phyloP scores from a whole-genome alignment of 441 rosid species.

The Adansonia grandidieri region DNA sequence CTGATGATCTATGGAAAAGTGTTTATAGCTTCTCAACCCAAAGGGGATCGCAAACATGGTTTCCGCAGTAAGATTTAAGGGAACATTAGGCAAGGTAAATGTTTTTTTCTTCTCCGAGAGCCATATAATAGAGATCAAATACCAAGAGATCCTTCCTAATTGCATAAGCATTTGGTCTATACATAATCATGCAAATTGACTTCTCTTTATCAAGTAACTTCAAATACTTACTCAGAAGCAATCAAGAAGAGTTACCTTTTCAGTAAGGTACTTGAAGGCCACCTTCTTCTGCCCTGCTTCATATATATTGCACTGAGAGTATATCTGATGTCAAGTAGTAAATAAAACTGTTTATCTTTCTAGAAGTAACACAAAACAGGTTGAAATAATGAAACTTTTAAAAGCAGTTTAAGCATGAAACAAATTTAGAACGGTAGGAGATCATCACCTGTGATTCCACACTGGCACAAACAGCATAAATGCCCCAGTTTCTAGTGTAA shows the following conservation, averaged over 20 bases:
- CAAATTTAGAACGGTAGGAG: constrained; percentile 10
- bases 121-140: background rate
- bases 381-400: background rate
- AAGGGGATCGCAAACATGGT: background rate
- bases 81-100: background rate
- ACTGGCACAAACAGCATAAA: constrained; percentile 96
- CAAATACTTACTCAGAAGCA: background rate
- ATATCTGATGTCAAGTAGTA: constrained; percentile 51
- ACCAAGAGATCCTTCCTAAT: background rate
- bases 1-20: background rate
- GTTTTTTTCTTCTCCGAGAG: background rate
- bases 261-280: constrained; percentile 73
- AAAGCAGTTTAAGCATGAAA: background rate
- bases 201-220: background rate
- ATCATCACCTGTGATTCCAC: constrained; percentile 81
- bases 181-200: background rate
- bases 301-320: constrained; percentile 88
- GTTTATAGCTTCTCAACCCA: background rate
- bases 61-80: background rate
- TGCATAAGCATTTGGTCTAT: background rate
- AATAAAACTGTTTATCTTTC: background rate
- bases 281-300: constrained; percentile 91
- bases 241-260: constrained; percentile 54
- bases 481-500: constrained; percentile 85
- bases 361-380: background rate